phyloP scores from a whole-genome alignment of 257 asterid species.

The Oldenlandia corymbosa region DNA sequence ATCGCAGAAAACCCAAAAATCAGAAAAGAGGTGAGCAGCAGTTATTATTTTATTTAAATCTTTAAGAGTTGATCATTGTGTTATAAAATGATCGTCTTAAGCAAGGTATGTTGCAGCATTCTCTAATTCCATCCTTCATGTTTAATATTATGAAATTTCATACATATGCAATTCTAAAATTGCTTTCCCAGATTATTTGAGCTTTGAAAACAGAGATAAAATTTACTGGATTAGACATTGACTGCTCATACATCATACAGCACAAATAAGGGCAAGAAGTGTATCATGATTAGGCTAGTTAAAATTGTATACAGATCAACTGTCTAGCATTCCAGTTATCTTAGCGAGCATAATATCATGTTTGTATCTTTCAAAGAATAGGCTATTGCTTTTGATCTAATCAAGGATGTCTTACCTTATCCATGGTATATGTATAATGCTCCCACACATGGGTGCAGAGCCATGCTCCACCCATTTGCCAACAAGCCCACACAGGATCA shows the following conservation, averaged over 20 bases:
- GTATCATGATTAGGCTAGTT: neutral
- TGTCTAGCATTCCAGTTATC: neutral
- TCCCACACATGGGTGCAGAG: conserved; percentile 80
- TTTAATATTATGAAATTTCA: too few relatives aligned
- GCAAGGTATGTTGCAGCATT: neutral
- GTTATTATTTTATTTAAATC: neutral
- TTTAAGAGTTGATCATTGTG: too few relatives aligned
- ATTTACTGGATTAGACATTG: neutral
- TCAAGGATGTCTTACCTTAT: conserved; percentile 39
- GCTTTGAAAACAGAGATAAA: too few relatives aligned
- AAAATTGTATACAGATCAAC: neutral
- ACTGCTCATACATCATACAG: neutral
- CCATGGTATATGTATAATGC: conserved; percentile 65
- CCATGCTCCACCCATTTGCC: conserved; percentile 97
- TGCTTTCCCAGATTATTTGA: too few relatives aligned
- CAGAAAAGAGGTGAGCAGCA: neutral
- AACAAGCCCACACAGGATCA: conserved; percentile 57
- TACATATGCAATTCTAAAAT: too few relatives aligned
- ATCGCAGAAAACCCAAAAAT: too few relatives aligned
- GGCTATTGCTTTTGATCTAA: neutral
- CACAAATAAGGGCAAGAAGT: neutral
- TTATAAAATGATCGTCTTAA: neutral
- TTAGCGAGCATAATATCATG: neutral
- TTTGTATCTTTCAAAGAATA: neutral
- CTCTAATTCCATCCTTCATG: neutral